Conservation (phyloP, 371 early-diverging fungal genomes). For the Blyttiomyces sp. region DNA sequence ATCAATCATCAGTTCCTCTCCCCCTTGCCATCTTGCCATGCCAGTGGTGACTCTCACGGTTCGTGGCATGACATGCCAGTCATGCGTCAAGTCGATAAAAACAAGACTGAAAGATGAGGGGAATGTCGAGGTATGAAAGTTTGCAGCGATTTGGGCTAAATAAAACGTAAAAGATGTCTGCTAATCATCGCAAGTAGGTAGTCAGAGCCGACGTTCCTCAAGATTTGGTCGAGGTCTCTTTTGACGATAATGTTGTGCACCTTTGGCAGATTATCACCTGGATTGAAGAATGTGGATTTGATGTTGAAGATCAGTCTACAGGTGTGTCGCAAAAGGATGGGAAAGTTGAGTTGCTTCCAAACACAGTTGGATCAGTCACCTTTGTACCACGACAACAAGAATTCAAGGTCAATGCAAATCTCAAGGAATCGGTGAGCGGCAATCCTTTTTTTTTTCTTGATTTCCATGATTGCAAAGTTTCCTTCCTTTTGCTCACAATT, state of each 20-base stretch:
- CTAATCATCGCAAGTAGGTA: too few relatives aligned
- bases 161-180: too few relatives aligned
- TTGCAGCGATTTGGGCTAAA: too few relatives aligned
- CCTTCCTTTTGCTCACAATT: not conserved
- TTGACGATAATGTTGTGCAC: slow-evolving; percentile 21
- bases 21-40: too few relatives aligned
- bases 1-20: too few relatives aligned
- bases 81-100: slow-evolving; percentile 75
- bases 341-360: not conserved
- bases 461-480: not conserved
- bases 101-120: slow-evolving; percentile 40
- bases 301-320: slow-evolving; percentile 13
- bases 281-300: slow-evolving; percentile 44
- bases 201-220: too few relatives aligned
- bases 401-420: too few relatives aligned
- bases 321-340: not conserved
- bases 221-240: slow-evolving; percentile 30
- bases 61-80: slow-evolving; percentile 82
- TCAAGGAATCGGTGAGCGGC: not conserved
- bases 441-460: not conserved
- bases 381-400: too few relatives aligned
- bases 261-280: slow-evolving; percentile 12
- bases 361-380: too few relatives aligned
- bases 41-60: slow-evolving; percentile 39
- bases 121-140: slow-evolving; percentile 65